Conservation (phyloP, 108 stramenopile species). For the Bacterosira constricta region DNA sequence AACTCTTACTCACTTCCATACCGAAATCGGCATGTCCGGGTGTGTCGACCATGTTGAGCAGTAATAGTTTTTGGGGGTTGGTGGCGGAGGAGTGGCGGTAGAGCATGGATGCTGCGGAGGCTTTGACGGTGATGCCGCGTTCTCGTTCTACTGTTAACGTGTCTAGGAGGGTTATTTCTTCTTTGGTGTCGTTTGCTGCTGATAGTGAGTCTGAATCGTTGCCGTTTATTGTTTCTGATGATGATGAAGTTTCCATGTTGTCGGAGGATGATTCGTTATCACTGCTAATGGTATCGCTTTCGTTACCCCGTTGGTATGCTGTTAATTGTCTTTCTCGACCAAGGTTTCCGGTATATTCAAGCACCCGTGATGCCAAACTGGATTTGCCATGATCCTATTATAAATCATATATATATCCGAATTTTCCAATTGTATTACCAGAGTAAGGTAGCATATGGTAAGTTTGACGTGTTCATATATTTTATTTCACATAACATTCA, state of each 20-base stretch:
- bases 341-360: conserved; percentile 89
- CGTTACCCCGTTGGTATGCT: no score
- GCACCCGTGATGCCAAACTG: conserved; percentile 76
- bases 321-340: conserved; percentile 63
- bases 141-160: conserved; percentile 94
- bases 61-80: conserved; percentile 63
- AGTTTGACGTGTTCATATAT: neutral
- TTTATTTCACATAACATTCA: neutral
- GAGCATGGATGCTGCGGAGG: conserved; percentile 96
- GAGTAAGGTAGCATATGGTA: no score
- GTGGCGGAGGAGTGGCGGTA: conserved; percentile 83
- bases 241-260: neutral
- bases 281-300: no score
- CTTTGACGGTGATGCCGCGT: conserved; percentile 98
- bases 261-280: no score
- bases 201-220: no score
- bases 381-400: conserved; percentile 95
- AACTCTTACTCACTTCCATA: conserved; percentile 89
- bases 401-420: no score
- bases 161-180: conserved; percentile 94
- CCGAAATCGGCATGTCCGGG: conserved; percentile 98
- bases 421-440: no score
- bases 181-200: conserved; percentile 46
- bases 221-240: neutral
- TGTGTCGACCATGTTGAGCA: conserved; percentile 96